Conservation (phyloP, 2,329 filamentous ascomycete species). For the Myriosclerotinia duriaeana region DNA sequence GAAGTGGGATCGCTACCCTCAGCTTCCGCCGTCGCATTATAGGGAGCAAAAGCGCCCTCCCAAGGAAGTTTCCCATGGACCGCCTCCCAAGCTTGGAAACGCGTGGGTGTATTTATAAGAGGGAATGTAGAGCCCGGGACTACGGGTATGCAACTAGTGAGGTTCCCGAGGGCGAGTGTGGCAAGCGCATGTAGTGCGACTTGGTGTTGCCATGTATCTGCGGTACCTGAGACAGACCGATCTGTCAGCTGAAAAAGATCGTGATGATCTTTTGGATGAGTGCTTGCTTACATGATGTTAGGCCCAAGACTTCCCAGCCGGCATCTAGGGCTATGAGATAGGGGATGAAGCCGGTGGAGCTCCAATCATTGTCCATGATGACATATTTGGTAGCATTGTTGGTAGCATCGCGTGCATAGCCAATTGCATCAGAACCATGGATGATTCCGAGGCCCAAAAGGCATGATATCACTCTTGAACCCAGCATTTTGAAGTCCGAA, state of each 20-base stretch:
- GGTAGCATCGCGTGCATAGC: not conserved
- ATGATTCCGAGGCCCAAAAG: not conserved
- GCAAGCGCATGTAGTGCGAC: conserved; percentile 48
- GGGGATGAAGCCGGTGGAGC: conserved; percentile 45
- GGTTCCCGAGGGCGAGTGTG: conserved; percentile 48
- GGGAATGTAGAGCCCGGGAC: conserved; percentile 49
- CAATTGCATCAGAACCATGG: not conserved
- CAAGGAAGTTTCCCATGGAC: conserved; percentile 48
- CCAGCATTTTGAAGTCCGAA: not conserved
- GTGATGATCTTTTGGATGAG: not conserved
- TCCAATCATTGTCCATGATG: conserved; percentile 45
- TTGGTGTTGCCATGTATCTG: conserved; percentile 49
- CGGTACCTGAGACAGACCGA: conserved; percentile 38
- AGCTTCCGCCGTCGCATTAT: conserved; percentile 47
- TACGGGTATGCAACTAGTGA: conserved; percentile 49
- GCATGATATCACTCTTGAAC: not conserved
- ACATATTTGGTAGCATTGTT: conserved; percentile 17
- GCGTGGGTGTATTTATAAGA: conserved; percentile 47
- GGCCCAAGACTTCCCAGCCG: conserved; percentile 47
- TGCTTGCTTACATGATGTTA: conserved; percentile 37
- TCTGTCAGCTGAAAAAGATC: not conserved
- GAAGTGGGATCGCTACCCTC: conserved; percentile 48
- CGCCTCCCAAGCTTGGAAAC: conserved; percentile 47
- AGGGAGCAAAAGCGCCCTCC: conserved; percentile 47
- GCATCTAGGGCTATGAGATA: conserved; percentile 48